Base-by-base conservation (phyloP, 441 rosid genomes). In the Syzygium malaccense region DNA sequence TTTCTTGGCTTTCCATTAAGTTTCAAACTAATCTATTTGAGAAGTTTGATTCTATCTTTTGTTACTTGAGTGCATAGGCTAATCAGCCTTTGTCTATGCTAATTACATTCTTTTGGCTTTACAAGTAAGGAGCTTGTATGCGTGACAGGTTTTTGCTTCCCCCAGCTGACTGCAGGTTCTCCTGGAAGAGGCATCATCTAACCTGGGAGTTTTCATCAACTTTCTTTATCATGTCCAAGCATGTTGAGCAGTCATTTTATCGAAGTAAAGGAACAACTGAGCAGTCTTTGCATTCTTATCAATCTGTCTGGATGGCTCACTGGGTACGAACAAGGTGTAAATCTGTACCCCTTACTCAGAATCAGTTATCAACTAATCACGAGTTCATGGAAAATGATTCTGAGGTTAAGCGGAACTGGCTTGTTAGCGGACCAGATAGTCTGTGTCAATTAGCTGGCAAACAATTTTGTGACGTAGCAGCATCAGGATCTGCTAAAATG, bases 221-320 rank as follows among this genome's bases (percentile, higher is more conserved):
- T 51, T 51, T 33, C 84, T 55, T 48, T 83, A 60, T 60, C 62
- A 95, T 95, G 96, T 92, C 94, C 71, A 91, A 91, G 90, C 91
- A 30, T 71, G 80, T 54, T 49, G 86, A 86, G 53, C 90, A 86
- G 60, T 87, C 93, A 86, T 86, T 88, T 64, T 62, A 78, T 84
- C 92, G 48, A 68, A 85, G 86, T 37, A 88, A 91, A 85, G 92
- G 89, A 84, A 56, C 37, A 12, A 78, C 80, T 71, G 89, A 89
- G 80, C 88, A 90, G 86, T 91, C 93, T 23, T 33, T 64, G 87
- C 91, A 79, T 87, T 86, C 92, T 86, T 25, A 41, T 89, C 92
- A 93, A 85, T 91, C 94, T 85, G 89, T 55, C 37, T 94, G 96
- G 96, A 91, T 94, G 92, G 92, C 93, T 93, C 96, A 86, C 79